Base-by-base conservation (phyloP, 192 early-diverging fungal species). In the Gonapodya sp. region DNA sequence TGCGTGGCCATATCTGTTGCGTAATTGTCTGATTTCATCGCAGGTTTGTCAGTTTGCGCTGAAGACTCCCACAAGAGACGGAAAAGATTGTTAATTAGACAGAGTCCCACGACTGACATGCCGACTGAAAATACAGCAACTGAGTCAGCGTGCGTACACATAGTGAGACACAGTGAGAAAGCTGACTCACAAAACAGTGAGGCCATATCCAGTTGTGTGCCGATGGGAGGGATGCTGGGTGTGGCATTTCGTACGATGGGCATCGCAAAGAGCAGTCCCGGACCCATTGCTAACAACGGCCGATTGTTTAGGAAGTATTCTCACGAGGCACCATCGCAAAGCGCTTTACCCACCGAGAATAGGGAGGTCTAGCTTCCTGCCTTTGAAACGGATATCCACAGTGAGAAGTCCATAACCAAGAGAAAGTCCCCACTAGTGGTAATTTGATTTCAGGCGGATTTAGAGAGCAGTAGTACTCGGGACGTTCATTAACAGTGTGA, bases 201-300 rank as follows among this genome's bases (percentile, higher is more conserved):
- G 8, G 75, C 75, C 75, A 34, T 32, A 33, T 77, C 75, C 8
- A 77, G 34, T 33, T 32, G 30, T 2, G 75, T 77, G 8, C 75
- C 75, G 8, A 77, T 34, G 18, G 75, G 75, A 8, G 75, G 75
- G 18, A 33, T 33, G 75, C 31, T 77, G 75, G 75, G 75, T 2
- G 34, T 77, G 30, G 75, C 2, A 8, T 18, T 32, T 34, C 75
- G 75, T 16, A 77, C 34, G 8, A 16, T 33, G 8, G 75, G 75
- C 75, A 77, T 18, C 8, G 75, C 75, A 31, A 77, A 77, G 8
- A 77, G 75, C 75, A 77, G 31, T 2, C 75, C 75, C 2, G 75
- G 18, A 8, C 30, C 75, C 30, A 77, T 34, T 16, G 46, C 46
- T 64, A 24, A 24, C 8, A 64, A 64, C 8, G 46, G n/a, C n/a